Percentiles rank a stretch among this genome's conserved stretches.
phyloP scores from a whole-genome alignment of 2,329 filamentous ascomycete species.

The Neobulgaria alba region DNA sequence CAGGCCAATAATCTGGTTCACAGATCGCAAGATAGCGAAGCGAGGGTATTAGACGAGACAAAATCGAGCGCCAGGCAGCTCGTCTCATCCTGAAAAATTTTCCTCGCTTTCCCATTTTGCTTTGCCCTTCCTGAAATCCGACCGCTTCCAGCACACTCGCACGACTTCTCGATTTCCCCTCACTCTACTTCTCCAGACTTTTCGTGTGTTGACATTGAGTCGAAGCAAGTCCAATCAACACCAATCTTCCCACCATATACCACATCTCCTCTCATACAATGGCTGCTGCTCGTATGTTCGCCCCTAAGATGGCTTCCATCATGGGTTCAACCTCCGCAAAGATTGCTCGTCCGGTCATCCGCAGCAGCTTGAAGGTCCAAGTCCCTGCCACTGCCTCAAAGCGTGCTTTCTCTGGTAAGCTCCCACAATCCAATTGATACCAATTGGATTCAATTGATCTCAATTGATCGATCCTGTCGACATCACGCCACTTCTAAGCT shows the following conservation, averaged over 20 bases:
- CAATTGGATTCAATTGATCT: constrained; percentile 1
- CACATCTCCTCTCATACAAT: constrained; percentile 48
- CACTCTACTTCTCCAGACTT: constrained; percentile 17
- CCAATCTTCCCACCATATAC: constrained; percentile 14
- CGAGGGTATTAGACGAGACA: constrained; percentile 8
- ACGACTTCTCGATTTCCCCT: constrained; percentile 8
- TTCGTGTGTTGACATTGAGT: constrained; percentile 1
- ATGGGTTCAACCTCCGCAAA: constrained; percentile 53
- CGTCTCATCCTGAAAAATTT: constrained; percentile 16
- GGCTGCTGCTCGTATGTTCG: constrained; percentile 71
- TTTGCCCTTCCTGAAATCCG: constrained; percentile 13
- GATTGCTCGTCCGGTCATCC: constrained; percentile 69
- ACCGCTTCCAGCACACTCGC: constrained; percentile 5
- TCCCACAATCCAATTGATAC: background rate
- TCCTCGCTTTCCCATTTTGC: constrained; percentile 12
- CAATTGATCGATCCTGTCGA: background rate
- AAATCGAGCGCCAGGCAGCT: constrained; percentile 6
- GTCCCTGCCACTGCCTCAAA: constrained; percentile 46
- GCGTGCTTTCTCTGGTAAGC: constrained; percentile 64
- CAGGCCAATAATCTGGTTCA: constrained; percentile 3
- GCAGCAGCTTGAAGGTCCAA: constrained; percentile 46
- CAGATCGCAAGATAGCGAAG: constrained; percentile 12
- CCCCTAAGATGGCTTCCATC: constrained; percentile 68
- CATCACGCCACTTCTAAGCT: background rate
- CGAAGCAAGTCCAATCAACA: background rate